Evolutionary conservation across 495 filamentous ascomycete species (phyloP).

Genomic region (Penicillium coprophilum): DNA sequence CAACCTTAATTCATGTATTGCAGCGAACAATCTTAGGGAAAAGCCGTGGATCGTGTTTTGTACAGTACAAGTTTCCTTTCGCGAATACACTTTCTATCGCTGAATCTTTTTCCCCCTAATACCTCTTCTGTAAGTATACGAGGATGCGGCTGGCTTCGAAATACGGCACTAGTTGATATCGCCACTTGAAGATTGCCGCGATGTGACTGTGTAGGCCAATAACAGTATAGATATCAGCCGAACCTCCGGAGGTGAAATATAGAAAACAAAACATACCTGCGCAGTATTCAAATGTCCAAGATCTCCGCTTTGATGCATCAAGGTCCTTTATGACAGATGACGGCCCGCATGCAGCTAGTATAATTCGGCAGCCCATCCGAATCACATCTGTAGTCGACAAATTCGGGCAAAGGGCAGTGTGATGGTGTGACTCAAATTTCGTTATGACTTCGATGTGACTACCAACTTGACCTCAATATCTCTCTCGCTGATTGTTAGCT

Average conservation of each 20-base stretch:
- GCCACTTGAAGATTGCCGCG: conserved; percentile 5
- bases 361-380: not conserved
- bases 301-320: conserved; percentile 6
- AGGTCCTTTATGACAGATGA: conserved; percentile 9
- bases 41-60: conserved; percentile 19
- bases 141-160: conserved; percentile 16
- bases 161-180: conserved; percentile 6
- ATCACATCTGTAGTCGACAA: conserved; percentile 8
- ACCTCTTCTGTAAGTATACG: conserved; percentile 14
- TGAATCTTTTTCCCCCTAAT: not conserved
- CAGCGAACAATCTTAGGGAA: conserved; percentile 18
- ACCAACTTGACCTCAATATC: not conserved
- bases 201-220: not conserved
- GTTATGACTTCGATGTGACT: conserved; percentile 1
- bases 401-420: not conserved
- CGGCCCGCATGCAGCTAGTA: conserved; percentile 14
- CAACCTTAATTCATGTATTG: conserved; percentile 31
- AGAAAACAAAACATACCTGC: not conserved
- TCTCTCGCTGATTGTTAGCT: not conserved
- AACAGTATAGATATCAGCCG: not conserved
- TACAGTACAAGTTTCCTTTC: conserved; percentile 12
- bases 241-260: not conserved
- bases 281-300: conserved; percentile 1
- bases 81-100: conserved; percentile 8
- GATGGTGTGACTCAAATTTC: not conserved